Base-by-base conservation (phyloP, 73 alveolate species). In the Paramecium primaurelia region DNA sequence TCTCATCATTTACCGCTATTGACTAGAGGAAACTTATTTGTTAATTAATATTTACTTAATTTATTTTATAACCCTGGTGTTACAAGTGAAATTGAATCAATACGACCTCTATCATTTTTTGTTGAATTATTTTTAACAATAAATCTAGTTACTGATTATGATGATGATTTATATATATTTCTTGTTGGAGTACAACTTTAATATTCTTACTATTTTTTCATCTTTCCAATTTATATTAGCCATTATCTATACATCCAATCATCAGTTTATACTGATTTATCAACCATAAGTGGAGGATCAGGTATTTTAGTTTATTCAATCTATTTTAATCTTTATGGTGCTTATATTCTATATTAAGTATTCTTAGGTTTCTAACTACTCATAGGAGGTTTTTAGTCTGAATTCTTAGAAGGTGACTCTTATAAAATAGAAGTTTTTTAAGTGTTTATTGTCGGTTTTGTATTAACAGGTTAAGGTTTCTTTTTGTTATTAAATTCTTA, bases 181-280 rank as follows among this genome's bases (percentile, higher is more conserved):
- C 44, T 20, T 32, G 68, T 77, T 10, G 90, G 90, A 1, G 90
- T 77, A 42, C 42, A 22, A 30, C 73, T 42, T 38, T 77, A 12
- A 45, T 11, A 77, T 20, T 77, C 90, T 77, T 77, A 44, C 25
- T 77, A 20, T 45, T 77, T 77, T 25, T 77, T 77, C 90, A 77
- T 4, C 18, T 77, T 77, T 42, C 90, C 90, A 75, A 77, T 77
- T 45, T 77, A 20, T 8, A 77, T 77, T 0, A 42, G 49, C 90
- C 90, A 77, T 77, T 77, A 22, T 45, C 71, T 77, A 45, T 77
- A 77, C 90, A 77, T 77, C 90, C 90, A 77, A 28, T 77, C 90
- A 77, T 77, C 90, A 18, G 90, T 77, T 42, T 77, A 77, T 16
- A 38, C 68, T 12, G 49, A 20, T 77, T 77, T 77, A 7, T 77